These are phyloP conservation scores for Nannochloropsis gaditana DNA, from an alignment of 108 stramenopile species.

Conservation along the genomic window DNA sequence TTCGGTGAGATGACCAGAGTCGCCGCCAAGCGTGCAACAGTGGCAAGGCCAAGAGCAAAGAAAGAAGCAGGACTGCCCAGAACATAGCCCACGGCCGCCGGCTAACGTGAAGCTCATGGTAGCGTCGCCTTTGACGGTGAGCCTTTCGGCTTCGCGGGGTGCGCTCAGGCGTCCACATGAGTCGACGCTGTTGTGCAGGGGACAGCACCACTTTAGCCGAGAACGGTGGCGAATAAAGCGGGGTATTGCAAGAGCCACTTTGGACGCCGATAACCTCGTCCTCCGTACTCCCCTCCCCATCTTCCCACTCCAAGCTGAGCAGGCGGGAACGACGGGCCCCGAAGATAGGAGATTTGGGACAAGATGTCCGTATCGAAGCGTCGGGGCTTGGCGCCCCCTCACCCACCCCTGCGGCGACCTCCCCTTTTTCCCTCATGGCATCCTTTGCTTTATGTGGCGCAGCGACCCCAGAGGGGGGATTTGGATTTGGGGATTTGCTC, in stretches of 20 bases:
- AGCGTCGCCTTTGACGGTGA: not conserved
- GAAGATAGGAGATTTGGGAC: too few relatives aligned
- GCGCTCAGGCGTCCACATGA: not conserved
- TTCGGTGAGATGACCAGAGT: not conserved
- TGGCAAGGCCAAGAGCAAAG: not conserved
- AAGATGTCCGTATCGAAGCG: too few relatives aligned
- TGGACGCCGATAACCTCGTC: not conserved
- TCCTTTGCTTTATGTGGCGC: not conserved
- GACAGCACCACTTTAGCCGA: not conserved
- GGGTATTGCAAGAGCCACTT: not conserved
- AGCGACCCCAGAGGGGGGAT: not conserved
- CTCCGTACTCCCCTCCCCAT: not conserved
- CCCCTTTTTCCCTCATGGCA: not conserved
- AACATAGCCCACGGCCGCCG: constrained; percentile 1
- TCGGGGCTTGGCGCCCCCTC: not conserved
- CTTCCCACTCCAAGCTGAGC: not conserved
- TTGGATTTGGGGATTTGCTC: not conserved
- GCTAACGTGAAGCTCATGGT: not conserved
- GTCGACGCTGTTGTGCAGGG: not conserved
- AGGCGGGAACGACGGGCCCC: not conserved
- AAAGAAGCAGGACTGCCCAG: not conserved
- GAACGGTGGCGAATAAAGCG: constrained; percentile 16
- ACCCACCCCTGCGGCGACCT: not conserved
- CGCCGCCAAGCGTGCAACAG: constrained; percentile 9
- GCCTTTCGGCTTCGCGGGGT: not conserved